phyloP scores from a whole-genome alignment of 2,329 filamentous ascomycete species.

The Neopestalotiopsis sp. region DNA sequence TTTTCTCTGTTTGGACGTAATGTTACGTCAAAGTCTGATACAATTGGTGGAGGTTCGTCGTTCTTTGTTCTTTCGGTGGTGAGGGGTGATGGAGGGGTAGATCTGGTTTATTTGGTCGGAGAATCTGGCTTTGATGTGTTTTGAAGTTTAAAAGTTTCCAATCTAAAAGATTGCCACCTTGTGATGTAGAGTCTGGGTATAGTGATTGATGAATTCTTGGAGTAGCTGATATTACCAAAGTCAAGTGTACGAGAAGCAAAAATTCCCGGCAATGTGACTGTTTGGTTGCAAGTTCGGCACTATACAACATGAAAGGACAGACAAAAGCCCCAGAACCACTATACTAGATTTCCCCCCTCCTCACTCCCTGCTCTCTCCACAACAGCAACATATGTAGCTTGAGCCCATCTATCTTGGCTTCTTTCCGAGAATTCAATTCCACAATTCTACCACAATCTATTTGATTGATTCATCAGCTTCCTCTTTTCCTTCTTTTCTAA shows the following conservation, averaged over 20 bases:
- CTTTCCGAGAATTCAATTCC: neutral
- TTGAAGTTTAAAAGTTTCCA: neutral
- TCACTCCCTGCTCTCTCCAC: neutral
- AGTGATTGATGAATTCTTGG: neutral
- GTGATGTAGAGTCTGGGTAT: neutral
- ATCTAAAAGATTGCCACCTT: neutral
- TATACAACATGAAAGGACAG: neutral
- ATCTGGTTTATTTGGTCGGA: conserved; percentile 6
- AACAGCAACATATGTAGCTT: neutral
- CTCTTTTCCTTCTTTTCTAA: neutral
- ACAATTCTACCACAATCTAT: neutral
- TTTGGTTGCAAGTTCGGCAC: neutral
- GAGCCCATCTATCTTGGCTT: too few relatives aligned
- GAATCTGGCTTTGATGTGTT: neutral
- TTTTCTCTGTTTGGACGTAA: conserved; percentile 7
- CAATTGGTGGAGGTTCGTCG: neutral
- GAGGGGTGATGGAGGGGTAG: conserved; percentile 17
- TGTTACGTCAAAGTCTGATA: neutral
- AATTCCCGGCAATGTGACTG: neutral
- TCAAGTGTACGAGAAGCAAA: neutral
- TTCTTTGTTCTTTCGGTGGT: neutral
- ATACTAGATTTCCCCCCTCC: neutral
- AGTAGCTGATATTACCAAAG: neutral
- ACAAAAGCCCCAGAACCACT: neutral
- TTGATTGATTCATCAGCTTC: neutral